phyloP scores from a whole-genome alignment of 495 filamentous ascomycete species.

The Hyaloscypha bicolor region DNA sequence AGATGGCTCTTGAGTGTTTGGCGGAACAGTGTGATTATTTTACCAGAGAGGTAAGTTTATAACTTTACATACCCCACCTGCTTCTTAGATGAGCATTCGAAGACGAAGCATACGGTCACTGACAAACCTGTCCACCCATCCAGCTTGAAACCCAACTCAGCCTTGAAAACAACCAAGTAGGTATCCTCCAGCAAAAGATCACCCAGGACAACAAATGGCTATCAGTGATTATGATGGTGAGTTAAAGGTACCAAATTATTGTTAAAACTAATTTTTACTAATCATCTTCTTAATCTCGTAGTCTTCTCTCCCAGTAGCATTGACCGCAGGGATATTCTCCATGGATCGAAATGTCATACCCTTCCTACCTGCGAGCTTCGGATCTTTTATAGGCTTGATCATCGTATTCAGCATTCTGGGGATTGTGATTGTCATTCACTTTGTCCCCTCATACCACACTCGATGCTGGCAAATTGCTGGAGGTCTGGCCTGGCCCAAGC shows the following conservation, averaged over 20 bases:
- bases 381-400: background rate
- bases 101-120: background rate
- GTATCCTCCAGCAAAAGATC: constrained; percentile 8
- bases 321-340: background rate
- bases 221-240: constrained; percentile 7
- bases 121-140: background rate
- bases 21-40: constrained; percentile 4
- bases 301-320: constrained; percentile 1
- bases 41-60: constrained; percentile 4
- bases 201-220: background rate
- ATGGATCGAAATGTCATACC: background rate
- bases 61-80: background rate
- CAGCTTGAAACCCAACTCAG: constrained; percentile 2
- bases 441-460: background rate
- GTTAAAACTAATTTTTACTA: too few species aligned
- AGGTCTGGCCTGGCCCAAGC: background rate
- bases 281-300: background rate
- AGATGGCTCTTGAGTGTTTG: background rate
- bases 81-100: background rate
- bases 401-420: background rate
- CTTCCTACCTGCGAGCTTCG: background rate
- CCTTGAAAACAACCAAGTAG: background rate
- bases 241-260: background rate
- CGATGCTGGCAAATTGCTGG: background rate
- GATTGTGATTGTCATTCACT: background rate